Evolutionary conservation across 1,284 basidiomycete species (phyloP).

Genomic region (Marasmius oreades): DNA sequence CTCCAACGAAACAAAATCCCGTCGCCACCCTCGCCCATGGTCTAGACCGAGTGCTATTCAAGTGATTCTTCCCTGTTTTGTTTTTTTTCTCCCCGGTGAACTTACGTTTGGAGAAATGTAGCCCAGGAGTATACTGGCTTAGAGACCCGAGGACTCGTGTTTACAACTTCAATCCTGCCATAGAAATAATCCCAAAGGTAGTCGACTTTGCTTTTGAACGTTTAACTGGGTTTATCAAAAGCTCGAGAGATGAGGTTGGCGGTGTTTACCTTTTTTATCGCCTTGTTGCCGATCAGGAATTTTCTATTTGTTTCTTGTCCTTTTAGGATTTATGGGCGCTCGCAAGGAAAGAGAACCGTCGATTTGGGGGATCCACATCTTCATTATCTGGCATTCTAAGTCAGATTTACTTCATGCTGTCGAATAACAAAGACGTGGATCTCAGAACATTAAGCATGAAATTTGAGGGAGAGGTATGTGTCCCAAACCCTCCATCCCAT

Average conservation of each 20-base stretch:
- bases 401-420: constrained; percentile 87
- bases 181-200: constrained; percentile 74
- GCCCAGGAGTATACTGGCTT: constrained; percentile 90
- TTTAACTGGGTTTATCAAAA: constrained; percentile 74
- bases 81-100: constrained; percentile 6
- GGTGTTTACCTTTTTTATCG: neutral
- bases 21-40: constrained; percentile 76
- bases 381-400: constrained; percentile 81
- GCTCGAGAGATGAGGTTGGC: constrained; percentile 73
- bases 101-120: constrained; percentile 26
- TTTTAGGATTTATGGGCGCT: constrained; percentile 63
- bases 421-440: constrained; percentile 61
- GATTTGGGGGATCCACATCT: constrained; percentile 90
- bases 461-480: constrained; percentile 61
- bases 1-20: constrained; percentile 45
- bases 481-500: neutral
- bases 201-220: constrained; percentile 91
- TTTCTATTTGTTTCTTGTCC: constrained; percentile 2
- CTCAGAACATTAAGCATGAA: constrained; percentile 51
- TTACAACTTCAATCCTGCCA: constrained; percentile 79
- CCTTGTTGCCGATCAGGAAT: neutral
- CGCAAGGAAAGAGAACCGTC: constrained; percentile 54
- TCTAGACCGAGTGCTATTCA: constrained; percentile 83
- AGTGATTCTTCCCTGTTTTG: constrained; percentile 40
- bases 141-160: constrained; percentile 84